Base-by-base conservation (phyloP, 2,329 filamentous ascomycete genomes). In the Aspergillus oerlinghausenensis region DNA sequence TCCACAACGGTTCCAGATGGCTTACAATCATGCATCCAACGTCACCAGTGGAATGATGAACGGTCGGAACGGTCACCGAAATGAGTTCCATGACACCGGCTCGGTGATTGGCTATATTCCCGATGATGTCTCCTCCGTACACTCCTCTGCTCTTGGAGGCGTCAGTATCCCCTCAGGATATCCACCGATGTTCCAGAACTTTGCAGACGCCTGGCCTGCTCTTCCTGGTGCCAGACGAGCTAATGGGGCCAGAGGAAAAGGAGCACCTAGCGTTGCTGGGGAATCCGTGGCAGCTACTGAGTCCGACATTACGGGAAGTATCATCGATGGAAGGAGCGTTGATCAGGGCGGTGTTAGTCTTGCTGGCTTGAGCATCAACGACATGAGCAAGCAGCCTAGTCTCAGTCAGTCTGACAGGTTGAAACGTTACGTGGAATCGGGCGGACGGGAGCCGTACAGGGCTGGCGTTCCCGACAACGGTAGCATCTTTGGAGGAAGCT, bases 61-160 rank as follows among this genome's bases (percentile, higher is more conserved):
- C 56, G 81, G 79, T 57, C 77, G 80, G 60, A 80, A 80, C 55
- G 73, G 76, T 26, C 71, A 72, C 45, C 78, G 77, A 35, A 76
- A 77, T 35, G 80, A 86, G 55, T 85, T 82, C 64, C 82, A 82
- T 49, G 93, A 97, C 68, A 86, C 89, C 19, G 89, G 90, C 47
- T 97, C 93, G 3, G 89, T 97, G 70, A 82, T 97, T 66, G 94
- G 93, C 17, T 97, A 96, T 72, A 96, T 99, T 59, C 91, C 93
- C 2, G 94, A 99, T 67, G 94, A 99, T 73, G 92, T 96, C 43
- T 97, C 93, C 8, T 97, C 92, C 2, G 89, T 99, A 49, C 93
- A 97, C 74, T 92, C 92, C 50, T 96, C 92, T 48, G 88, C 92
- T 1, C 84, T 97, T 52, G 92, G 92, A 54, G 92, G 92, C 40